Conservation (phyloP, 306 rosid species). For the Fragaria iinumae region DNA sequence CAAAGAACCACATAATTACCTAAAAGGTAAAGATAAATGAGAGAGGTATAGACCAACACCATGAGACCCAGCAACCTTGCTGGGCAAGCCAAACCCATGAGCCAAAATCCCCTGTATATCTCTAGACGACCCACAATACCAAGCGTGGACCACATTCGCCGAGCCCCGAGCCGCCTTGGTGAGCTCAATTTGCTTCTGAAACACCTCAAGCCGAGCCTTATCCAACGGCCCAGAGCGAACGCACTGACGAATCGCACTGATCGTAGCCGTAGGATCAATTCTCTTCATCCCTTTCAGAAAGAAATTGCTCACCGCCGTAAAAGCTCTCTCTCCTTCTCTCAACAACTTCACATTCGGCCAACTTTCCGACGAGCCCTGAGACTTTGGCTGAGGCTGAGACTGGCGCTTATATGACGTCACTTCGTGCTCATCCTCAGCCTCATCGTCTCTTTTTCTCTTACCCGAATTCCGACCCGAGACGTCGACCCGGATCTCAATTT, state of each 20-base stretch:
- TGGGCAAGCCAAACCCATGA: constrained; percentile 47
- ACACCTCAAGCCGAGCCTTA: constrained; percentile 34
- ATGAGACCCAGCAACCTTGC: constrained; percentile 24
- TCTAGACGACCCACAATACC: constrained; percentile 46
- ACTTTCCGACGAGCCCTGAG: neutral
- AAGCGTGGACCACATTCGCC: constrained; percentile 49
- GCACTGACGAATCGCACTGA: constrained; percentile 46
- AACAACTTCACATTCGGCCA: constrained; percentile 40
- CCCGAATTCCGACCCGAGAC: constrained; percentile 21
- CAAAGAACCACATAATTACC: constrained; percentile 29
- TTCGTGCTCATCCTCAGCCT: constrained; percentile 33
- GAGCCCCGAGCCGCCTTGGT: constrained; percentile 41
- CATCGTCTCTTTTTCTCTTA: constrained; percentile 31
- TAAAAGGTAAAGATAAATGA: constrained; percentile 36
- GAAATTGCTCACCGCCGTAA: constrained; percentile 16
- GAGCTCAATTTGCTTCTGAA: constrained; percentile 36
- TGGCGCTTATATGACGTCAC: constrained; percentile 45
- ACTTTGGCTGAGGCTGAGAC: constrained; percentile 2
- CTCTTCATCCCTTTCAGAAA: constrained; percentile 35
- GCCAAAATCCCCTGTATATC: constrained; percentile 34
- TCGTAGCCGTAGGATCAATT: constrained; percentile 23
- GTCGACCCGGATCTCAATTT: constrained; percentile 31
- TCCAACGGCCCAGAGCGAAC: constrained; percentile 31
- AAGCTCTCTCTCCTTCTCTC: constrained; percentile 30
- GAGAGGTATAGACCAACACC: constrained; percentile 47